Percentiles rank a stretch among this genome's conserved stretches.
phyloP scores from a whole-genome alignment of 805 yeast genomes.

The Myxozyma kluyveri region DNA sequence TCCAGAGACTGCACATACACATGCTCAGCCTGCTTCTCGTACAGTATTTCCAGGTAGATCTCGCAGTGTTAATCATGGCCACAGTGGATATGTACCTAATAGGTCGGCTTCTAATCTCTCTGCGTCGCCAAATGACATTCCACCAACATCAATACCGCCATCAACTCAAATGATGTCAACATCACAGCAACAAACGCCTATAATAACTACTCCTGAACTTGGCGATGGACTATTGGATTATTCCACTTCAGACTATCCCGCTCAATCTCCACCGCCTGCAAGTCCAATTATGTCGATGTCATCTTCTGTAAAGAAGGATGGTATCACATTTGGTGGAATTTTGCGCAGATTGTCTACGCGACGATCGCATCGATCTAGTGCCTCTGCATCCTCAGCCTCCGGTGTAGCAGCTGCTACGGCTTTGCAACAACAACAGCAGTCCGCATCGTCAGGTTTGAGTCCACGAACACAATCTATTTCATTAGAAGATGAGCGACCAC shows the following conservation, averaged over 20 bases:
- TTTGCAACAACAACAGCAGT: too few species aligned
- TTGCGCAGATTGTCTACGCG: constrained; percentile 25
- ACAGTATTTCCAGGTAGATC: constrained; percentile 25
- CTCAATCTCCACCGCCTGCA: neutral
- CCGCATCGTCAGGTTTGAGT: neutral
- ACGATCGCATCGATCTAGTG: constrained; percentile 16
- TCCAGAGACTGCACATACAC: constrained; percentile 29
- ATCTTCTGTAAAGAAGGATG: constrained; percentile 12
- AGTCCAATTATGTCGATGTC: neutral
- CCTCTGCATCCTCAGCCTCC: neutral
- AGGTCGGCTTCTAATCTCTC: constrained; percentile 19
- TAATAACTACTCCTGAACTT: neutral
- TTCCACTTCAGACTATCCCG: too few species aligned
- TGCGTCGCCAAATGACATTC: constrained; percentile 8
- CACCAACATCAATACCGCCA: too few species aligned
- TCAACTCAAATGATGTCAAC: too few species aligned
- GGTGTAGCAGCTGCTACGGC: constrained; percentile 6
- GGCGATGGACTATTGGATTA: too few species aligned
- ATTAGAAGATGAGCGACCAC: constrained; percentile 24
- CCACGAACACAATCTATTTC: constrained; percentile 11
- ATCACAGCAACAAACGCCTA: too few species aligned
- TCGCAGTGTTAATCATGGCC: constrained; percentile 25
- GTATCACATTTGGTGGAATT: constrained; percentile 24
- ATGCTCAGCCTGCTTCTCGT: constrained; percentile 19
- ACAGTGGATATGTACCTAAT: constrained; percentile 18